Percentiles rank a stretch among this genome's conserved stretches.
phyloP scores from a whole-genome alignment of 2,329 filamentous ascomycete species.

The Cercospora sojina region DNA sequence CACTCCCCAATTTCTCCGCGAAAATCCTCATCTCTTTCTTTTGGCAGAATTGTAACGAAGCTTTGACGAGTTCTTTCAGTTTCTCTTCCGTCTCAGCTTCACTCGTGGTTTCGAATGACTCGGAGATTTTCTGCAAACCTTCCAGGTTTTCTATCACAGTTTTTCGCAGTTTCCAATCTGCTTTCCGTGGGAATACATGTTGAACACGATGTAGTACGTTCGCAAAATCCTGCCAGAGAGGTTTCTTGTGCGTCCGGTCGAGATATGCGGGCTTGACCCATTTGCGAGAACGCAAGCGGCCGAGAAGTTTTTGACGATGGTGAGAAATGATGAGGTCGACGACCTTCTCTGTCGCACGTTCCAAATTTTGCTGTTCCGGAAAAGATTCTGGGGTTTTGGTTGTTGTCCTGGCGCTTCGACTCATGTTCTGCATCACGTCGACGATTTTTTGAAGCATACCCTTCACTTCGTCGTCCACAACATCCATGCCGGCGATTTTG shows the following conservation, averaged over 20 bases:
- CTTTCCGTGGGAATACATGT: slow-evolving; percentile 13
- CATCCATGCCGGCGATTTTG: slow-evolving; percentile 20
- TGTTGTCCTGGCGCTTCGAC: background rate
- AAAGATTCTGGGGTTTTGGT: background rate
- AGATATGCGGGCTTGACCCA: slow-evolving; percentile 19
- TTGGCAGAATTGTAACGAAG: slow-evolving; percentile 12
- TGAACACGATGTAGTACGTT: slow-evolving; percentile 18
- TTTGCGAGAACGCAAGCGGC: slow-evolving; percentile 15
- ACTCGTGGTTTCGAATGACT: slow-evolving; percentile 5
- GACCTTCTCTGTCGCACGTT: background rate
- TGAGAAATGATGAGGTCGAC: slow-evolving; percentile 13
- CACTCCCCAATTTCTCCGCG: slow-evolving; percentile 9
- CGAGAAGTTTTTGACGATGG: slow-evolving; percentile 19
- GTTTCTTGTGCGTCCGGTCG: slow-evolving; percentile 20
- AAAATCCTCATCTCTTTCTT: background rate
- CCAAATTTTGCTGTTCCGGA: too few species aligned
- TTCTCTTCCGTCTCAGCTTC: background rate
- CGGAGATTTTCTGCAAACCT: background rate
- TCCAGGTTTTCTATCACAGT: background rate
- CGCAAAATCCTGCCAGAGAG: slow-evolving; percentile 14
- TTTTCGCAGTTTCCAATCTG: slow-evolving; percentile 7
- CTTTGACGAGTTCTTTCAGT: slow-evolving; percentile 5
- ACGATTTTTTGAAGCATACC: slow-evolving; percentile 11
- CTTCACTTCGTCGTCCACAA: slow-evolving; percentile 15
- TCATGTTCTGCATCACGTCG: slow-evolving; percentile 3